Base-by-base conservation (phyloP, 345 rosid species). In the Lumnitzera littorea region DNA sequence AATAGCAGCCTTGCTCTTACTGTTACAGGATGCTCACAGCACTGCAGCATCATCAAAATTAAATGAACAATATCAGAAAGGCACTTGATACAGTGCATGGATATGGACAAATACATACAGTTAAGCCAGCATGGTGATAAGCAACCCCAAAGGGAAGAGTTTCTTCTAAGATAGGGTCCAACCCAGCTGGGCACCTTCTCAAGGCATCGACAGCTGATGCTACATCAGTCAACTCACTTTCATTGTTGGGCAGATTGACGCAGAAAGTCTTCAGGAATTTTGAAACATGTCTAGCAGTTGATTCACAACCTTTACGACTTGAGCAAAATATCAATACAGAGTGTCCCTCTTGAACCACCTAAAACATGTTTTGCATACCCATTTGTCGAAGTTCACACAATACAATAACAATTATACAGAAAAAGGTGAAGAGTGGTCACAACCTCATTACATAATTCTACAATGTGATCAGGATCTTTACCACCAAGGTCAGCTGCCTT, bases 61-160 rank as follows among this genome's bases (percentile, higher is more conserved):
- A 36, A 4, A 36, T 36, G 43, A 36, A 36, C 43, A 36, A 36
- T 9, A 36, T 9, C 43, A 36, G 10, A 36, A 50, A 50, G 20
- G 10, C 52, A 50, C 15, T 50, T 7, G 20, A 50, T 50, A 51
- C 27, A 17, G 41, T 2, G 5, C 4, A 27, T 27, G 31, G 31
- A 27, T 27, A 15, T 20, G 13, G 25, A 51, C 66, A 57, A 68
- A 58, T 51, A 57, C 80, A 67, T 86, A 92, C 98, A n/a, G 97
- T 92, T 50, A 92, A 89, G 63, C 98, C 98, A 70, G 98, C 96
- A 78, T 92, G 98, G 70, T 92, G 98, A 83, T 89, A 92, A 58
- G 97, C 98, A 78, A 92, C 91, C 66, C 98, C 98, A 68, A 76
- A 81, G 62, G 91, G 89, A 77, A 92, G 86, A 67, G 91, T 89